These are phyloP conservation scores for Spencermartinsiella europaea DNA, from an alignment of 805 yeast genomes.

Conservation along the genomic window DNA sequence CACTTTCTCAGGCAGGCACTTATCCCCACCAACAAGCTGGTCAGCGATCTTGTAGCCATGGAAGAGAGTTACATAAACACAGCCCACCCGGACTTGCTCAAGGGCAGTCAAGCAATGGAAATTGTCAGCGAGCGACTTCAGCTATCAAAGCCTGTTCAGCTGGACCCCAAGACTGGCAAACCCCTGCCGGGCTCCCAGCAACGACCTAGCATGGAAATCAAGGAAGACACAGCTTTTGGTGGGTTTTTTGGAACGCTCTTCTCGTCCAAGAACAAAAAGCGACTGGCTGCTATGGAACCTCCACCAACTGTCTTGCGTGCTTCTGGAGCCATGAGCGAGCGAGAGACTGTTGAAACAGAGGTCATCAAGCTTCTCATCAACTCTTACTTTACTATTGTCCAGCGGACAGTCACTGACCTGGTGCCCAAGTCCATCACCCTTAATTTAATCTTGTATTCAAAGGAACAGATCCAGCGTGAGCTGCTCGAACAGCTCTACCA, in stretches of 20 bases:
- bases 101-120: constrained; percentile 92
- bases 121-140: constrained; percentile 82
- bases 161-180: constrained; percentile 91
- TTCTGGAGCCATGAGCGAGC: constrained; percentile 84
- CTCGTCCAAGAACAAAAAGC: constrained; percentile 85
- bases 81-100: constrained; percentile 93
- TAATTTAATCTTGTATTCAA: constrained; percentile 73
- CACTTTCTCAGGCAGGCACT: constrained; percentile 75
- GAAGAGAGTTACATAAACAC: constrained; percentile 95
- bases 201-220: constrained; percentile 17
- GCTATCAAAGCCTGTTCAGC: constrained; percentile 65
- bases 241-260: constrained; percentile 97
- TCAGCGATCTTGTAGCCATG: constrained; percentile 71
- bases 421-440: constrained; percentile 95
- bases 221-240: constrained; percentile 47
- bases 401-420: constrained; percentile 86
- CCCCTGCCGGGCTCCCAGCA: constrained; percentile 40
- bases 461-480: constrained; percentile 87
- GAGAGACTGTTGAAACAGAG: constrained; percentile 94
- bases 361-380: constrained; percentile 87
- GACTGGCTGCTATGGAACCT: constrained; percentile 90
- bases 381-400: constrained; percentile 87
- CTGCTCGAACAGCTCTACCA: constrained; percentile 83
- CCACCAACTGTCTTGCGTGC: constrained; percentile 95
- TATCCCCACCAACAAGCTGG: constrained; percentile 82